phyloP scores from a whole-genome alignment of 371 early-diverging fungal genomes.

The Coemansia sp. region DNA sequence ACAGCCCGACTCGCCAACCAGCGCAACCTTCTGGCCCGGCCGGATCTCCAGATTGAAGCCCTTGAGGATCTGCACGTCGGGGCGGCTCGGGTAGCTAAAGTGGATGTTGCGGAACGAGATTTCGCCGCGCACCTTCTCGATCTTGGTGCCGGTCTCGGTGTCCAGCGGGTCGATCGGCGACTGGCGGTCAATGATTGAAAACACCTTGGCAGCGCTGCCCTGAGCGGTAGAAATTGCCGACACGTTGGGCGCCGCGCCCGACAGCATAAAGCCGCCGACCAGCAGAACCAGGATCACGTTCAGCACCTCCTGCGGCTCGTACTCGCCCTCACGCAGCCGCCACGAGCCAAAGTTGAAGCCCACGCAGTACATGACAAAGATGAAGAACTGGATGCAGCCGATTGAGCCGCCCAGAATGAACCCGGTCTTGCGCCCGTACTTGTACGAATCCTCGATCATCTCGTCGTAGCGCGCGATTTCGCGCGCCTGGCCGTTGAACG shows the following conservation, averaged over 20 bases:
- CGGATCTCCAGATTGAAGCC: constrained; percentile 75
- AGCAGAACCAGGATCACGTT: constrained; percentile 50
- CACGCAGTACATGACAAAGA: constrained; percentile 56
- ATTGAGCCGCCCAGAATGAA: constrained; percentile 54
- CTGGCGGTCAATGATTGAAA: constrained; percentile 59
- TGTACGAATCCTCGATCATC: constrained; percentile 51
- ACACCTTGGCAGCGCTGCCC: constrained; percentile 67
- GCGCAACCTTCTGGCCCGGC: constrained; percentile 81
- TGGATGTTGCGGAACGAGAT: constrained; percentile 58
- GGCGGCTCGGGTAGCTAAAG: constrained; percentile 77
- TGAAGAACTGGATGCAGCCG: constrained; percentile 50
- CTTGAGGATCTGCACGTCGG: constrained; percentile 67
- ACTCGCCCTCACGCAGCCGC: constrained; percentile 68
- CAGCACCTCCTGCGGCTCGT: constrained; percentile 66
- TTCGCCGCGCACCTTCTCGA: constrained; percentile 43
- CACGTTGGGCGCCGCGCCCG: constrained; percentile 47
- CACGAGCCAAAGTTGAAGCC: constrained; percentile 66
- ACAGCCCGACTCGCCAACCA: constrained; percentile 94
- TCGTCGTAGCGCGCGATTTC: constrained; percentile 57
- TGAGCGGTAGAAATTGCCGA: constrained; percentile 76
- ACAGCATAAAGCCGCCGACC: constrained; percentile 58
- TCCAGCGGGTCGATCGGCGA: constrained; percentile 58
- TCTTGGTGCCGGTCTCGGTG: constrained; percentile 40
- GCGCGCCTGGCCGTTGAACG: constrained; percentile 69
- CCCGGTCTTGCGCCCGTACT: constrained; percentile 46